Evolutionary conservation across 2,329 filamentous ascomycete genomes (phyloP).

Genomic region (Aureobasidium leucospermi): DNA sequence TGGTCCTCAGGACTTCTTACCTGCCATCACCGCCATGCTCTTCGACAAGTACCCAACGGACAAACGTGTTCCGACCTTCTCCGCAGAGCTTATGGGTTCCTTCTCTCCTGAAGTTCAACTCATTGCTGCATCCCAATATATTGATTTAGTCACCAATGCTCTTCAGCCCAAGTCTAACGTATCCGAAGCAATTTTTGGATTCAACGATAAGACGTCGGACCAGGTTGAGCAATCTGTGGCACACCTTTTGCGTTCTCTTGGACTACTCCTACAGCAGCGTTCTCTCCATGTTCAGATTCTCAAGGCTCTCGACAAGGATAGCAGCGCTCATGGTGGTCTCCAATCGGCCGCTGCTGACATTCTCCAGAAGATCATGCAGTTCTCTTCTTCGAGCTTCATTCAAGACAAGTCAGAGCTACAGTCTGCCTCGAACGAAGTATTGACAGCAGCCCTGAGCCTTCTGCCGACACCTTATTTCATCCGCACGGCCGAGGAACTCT

Average conservation of each 20-base stretch:
- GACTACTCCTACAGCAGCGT: conserved; percentile 22
- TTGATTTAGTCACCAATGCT: conserved; percentile 68
- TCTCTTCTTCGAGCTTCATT: conserved; percentile 3
- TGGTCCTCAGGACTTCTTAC: conserved; percentile 78
- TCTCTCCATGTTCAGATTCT: conserved; percentile 12
- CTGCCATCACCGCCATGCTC: conserved; percentile 79
- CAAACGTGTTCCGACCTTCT: conserved; percentile 65
- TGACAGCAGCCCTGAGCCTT: conserved; percentile 75
- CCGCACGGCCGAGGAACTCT: conserved; percentile 73
- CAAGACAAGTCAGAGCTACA: conserved; percentile 29
- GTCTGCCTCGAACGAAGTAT: conserved; percentile 50
- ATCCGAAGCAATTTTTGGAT: conserved; percentile 63
- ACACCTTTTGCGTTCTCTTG: conserved; percentile 29
- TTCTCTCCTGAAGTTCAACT: conserved; percentile 73
- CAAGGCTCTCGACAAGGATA: conserved; percentile 13
- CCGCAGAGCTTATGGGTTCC: conserved; percentile 62
- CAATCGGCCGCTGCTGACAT: conserved; percentile 32
- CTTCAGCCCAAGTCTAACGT: conserved; percentile 67
- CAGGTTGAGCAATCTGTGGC: conserved; percentile 29
- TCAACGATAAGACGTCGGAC: conserved; percentile 40
- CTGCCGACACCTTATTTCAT: conserved; percentile 84
- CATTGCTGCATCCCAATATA: conserved; percentile 61
- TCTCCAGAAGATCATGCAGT: conserved; percentile 25
- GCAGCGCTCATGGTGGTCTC: conserved; percentile 14
- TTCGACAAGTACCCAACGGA: conserved; percentile 81